phyloP scores from a whole-genome alignment of 805 yeast genomes.

The Ogataea saltuana region DNA sequence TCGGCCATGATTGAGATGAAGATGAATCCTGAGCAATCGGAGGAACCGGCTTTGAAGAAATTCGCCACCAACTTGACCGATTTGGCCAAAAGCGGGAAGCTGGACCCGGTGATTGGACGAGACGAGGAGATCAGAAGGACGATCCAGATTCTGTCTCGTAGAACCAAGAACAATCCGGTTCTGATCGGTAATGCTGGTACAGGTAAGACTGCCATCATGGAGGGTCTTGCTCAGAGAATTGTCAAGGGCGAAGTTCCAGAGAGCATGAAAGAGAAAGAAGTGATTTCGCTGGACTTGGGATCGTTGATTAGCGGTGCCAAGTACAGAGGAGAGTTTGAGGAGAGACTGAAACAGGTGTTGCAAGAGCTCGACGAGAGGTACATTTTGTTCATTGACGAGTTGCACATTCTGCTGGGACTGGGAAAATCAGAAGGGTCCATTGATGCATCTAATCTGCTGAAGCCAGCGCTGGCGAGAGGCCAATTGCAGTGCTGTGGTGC shows the following conservation, averaged over 20 bases:
- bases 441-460: conserved; percentile 90
- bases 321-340: conserved; percentile 95
- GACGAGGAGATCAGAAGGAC: conserved; percentile 95
- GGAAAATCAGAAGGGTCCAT: conserved; percentile 95
- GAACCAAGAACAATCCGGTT: conserved; percentile 95
- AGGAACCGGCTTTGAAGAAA: conserved; percentile 76
- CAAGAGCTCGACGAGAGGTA: conserved; percentile 80
- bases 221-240: conserved; percentile 93
- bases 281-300: conserved; percentile 84
- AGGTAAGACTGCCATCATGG: conserved; percentile 96
- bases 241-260: conserved; percentile 93
- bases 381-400: conserved; percentile 86
- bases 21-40: conserved; percentile 41
- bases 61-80: conserved; percentile 86
- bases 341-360: conserved; percentile 75
- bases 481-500: conserved; percentile 93
- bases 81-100: conserved; percentile 82
- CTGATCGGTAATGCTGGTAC: conserved; percentile 97
- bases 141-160: conserved; percentile 84
- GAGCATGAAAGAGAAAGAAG: conserved; percentile 80
- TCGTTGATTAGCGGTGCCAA: conserved; percentile 93
- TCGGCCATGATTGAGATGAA: conserved; percentile 27
- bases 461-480: conserved; percentile 94
- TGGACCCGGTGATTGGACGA: conserved; percentile 96
- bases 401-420: conserved; percentile 83